phyloP scores from a whole-genome alignment of 495 filamentous ascomycete species.

The Glutinoglossum americanum region DNA sequence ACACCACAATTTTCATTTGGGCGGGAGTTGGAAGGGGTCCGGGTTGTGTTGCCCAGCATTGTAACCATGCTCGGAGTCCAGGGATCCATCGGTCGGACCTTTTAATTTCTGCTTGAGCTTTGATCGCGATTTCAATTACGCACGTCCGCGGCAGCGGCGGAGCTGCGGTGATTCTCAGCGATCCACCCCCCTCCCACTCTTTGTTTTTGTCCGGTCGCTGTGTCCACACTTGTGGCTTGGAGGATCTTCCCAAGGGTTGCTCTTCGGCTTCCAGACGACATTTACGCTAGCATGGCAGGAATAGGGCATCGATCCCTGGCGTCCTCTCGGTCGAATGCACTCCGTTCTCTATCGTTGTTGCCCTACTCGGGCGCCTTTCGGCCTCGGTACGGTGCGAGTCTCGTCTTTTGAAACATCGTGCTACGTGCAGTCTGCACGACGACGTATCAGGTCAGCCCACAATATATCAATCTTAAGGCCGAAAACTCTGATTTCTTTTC shows the following conservation, averaged over 20 bases:
- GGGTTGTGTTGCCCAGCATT: neutral
- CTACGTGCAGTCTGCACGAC: neutral
- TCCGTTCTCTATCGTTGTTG: neutral
- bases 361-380: neutral
- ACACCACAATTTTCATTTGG: neutral
- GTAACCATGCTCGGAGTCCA: neutral
- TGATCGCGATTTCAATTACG: neutral
- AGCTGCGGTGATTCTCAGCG: neutral
- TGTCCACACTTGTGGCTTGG: neutral
- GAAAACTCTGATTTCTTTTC: too few relatives aligned
- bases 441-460: neutral
- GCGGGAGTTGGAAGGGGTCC: too few relatives aligned
- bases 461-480: neutral
- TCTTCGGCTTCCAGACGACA: neutral
- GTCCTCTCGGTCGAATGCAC: neutral
- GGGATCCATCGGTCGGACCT: neutral
- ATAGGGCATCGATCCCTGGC: neutral
- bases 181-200: neutral
- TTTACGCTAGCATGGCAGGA: too few relatives aligned
- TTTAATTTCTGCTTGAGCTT: neutral
- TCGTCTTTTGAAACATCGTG: neutral
- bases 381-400: neutral
- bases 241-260: neutral
- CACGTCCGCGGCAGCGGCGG: neutral
- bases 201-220: too few relatives aligned